phyloP scores from a whole-genome alignment of 495 filamentous ascomycete genomes.

The Hyaloscypha variabilis region DNA sequence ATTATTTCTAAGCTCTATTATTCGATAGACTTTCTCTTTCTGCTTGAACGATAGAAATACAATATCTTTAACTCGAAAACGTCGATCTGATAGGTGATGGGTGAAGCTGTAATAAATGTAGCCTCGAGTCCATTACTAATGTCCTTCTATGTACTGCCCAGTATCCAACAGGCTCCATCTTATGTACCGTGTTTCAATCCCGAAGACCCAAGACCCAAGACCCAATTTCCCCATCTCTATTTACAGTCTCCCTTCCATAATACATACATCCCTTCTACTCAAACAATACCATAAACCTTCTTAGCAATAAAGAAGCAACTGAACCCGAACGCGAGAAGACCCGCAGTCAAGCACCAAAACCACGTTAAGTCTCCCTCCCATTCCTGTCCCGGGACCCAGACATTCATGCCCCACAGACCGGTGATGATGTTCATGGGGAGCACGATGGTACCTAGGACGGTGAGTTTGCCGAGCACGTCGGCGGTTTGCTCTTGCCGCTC shows the following conservation, averaged over 20 bases:
- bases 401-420: constrained; percentile 99
- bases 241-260: background rate
- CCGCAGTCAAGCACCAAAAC: constrained; percentile 71
- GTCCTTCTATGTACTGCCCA: no score
- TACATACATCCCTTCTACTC: background rate
- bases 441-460: constrained; percentile 94
- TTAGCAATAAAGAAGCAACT: constrained; percentile 83
- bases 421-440: constrained; percentile 98
- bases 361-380: constrained; percentile 53
- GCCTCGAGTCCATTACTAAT: no score
- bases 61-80: no score
- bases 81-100: no score
- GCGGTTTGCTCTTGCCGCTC: constrained; percentile 95
- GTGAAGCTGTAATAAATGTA: no score
- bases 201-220: no score
- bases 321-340: constrained; percentile 75
- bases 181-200: no score
- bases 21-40: no score
- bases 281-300: constrained; percentile 62
- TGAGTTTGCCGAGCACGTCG: constrained; percentile 91
- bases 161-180: no score
- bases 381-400: constrained; percentile 89
- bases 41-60: no score
- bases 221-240: background rate
- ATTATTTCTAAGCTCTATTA: no score